phyloP scores from a whole-genome alignment of 495 filamentous ascomycete species.

The Hypoxylon fragiforme region DNA sequence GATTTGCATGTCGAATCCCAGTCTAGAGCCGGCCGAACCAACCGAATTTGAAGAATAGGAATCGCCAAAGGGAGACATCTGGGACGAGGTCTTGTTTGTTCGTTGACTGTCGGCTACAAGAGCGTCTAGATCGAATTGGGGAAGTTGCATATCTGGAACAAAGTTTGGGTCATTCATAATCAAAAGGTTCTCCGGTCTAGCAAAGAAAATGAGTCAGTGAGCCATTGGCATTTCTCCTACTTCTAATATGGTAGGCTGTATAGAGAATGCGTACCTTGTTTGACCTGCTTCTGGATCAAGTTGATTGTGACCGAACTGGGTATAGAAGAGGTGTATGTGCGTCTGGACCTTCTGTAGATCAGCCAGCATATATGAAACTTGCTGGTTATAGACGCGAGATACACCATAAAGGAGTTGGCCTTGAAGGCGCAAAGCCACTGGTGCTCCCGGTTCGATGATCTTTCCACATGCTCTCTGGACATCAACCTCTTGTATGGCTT shows the following conservation, averaged over 20 bases:
- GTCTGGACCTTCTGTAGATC: constrained; percentile 78
- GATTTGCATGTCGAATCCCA: constrained; percentile 23
- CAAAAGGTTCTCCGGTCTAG: constrained; percentile 76
- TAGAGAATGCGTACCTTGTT: constrained; percentile 61
- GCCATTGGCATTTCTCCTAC: background rate
- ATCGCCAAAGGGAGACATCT: constrained; percentile 41
- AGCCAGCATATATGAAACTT: constrained; percentile 80
- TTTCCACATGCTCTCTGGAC: constrained; percentile 83
- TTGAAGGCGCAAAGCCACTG: constrained; percentile 90
- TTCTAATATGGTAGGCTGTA: no score
- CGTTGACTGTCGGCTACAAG: constrained; percentile 40
- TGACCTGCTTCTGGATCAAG: constrained; percentile 74
- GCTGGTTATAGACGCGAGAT: constrained; percentile 80
- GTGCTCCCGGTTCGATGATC: constrained; percentile 80
- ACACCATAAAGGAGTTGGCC: constrained; percentile 88
- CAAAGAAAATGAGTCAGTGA: constrained; percentile 6
- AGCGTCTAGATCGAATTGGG: constrained; percentile 59
- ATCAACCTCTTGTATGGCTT: constrained; percentile 85
- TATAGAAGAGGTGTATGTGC: constrained; percentile 68
- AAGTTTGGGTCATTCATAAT: constrained; percentile 88
- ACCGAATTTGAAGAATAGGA: constrained; percentile 9
- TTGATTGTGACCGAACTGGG: constrained; percentile 48
- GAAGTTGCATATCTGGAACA: constrained; percentile 66
- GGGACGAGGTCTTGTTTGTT: constrained; percentile 53
- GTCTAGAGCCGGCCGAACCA: constrained; percentile 7